Evolutionary conservation across 1,284 basidiomycete species (phyloP).

Genomic region (Boletus nobilissimus): DNA sequence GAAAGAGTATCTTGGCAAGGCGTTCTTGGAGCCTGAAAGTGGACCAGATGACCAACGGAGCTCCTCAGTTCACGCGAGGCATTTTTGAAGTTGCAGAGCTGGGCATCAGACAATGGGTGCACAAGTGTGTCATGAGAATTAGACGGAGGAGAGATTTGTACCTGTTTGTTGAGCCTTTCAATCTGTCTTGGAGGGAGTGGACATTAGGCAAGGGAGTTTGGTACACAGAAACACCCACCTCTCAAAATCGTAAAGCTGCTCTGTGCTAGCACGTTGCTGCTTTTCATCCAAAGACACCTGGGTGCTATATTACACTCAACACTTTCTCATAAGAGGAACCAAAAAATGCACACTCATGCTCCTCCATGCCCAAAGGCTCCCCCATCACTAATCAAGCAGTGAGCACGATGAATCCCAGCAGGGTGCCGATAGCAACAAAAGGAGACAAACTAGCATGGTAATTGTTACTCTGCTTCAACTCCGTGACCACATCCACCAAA

Average conservation of each 20-base stretch:
- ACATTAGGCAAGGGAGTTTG: neutral
- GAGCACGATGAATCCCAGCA: neutral
- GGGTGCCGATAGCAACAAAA: neutral
- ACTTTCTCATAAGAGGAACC: neutral
- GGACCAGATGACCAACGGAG: constrained; percentile 48
- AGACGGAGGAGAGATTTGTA: constrained; percentile 16
- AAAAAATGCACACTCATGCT: constrained; percentile 33
- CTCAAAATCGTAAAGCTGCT: constrained; percentile 31
- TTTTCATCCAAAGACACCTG: constrained; percentile 34
- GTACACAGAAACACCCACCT: neutral
- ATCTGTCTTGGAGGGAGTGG: constrained; percentile 37
- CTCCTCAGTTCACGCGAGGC: constrained; percentile 49
- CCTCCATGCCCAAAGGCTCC: constrained; percentile 34
- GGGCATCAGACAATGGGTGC: neutral
- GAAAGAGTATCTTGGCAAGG: constrained; percentile 46
- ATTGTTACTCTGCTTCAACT: constrained; percentile 33
- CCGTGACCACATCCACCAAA: constrained; percentile 38
- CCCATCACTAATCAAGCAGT: constrained; percentile 34
- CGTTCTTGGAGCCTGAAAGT: constrained; percentile 47
- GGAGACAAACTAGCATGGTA: constrained; percentile 33
- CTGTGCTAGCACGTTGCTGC: constrained; percentile 38
- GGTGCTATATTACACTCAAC: constrained; percentile 33
- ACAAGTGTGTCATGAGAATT: neutral
- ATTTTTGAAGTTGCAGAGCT: constrained; percentile 49
- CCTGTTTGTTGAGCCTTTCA: constrained; percentile 48